Evolutionary conservation across 202 grass and related monocot species (phyloP).

Genomic region (Zizania palustris): DNA sequence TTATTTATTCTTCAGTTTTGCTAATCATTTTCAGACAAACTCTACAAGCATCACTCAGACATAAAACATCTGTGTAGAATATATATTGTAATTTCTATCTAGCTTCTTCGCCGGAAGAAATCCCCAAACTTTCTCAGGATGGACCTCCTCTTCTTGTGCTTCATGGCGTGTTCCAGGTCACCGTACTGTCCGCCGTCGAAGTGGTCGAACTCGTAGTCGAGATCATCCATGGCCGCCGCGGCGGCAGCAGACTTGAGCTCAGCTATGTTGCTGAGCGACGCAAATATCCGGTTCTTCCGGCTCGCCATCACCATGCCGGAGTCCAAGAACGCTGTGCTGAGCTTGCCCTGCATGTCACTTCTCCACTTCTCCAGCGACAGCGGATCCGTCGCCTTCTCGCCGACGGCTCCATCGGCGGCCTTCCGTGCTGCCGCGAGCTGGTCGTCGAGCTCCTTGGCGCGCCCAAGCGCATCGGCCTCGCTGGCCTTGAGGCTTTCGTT

Average conservation of each 20-base stretch:
- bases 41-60: slow-evolving; percentile 21
- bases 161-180: slow-evolving; percentile 39
- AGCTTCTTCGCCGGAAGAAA: slow-evolving; percentile 60
- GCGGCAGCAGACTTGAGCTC: slow-evolving; percentile 64
- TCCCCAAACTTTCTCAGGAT: slow-evolving; percentile 67
- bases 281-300: slow-evolving; percentile 57
- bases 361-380: slow-evolving; percentile 39
- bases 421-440: slow-evolving; percentile 46
- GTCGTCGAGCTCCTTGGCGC: slow-evolving; percentile 58
- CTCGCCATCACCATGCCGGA: slow-evolving; percentile 41
- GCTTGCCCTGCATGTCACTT: slow-evolving; percentile 41
- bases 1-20: neutral
- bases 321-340: slow-evolving; percentile 54
- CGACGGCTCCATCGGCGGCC: neutral
- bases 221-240: slow-evolving; percentile 53
- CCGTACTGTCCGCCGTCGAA: slow-evolving; percentile 45
- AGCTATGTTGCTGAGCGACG: slow-evolving; percentile 71
- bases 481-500: slow-evolving; percentile 59
- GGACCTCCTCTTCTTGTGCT: slow-evolving; percentile 58
- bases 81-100: neutral
- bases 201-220: slow-evolving; percentile 64
- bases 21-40: neutral
- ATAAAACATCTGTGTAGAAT: slow-evolving; percentile 8
- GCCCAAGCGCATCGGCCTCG: slow-evolving; percentile 55
- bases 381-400: neutral